Evolutionary conservation across 1,139 yeast genomes (phyloP), one percentile per base, ranked within the genome.

Genomic region (Tardiomyces digboiensis): DNA sequence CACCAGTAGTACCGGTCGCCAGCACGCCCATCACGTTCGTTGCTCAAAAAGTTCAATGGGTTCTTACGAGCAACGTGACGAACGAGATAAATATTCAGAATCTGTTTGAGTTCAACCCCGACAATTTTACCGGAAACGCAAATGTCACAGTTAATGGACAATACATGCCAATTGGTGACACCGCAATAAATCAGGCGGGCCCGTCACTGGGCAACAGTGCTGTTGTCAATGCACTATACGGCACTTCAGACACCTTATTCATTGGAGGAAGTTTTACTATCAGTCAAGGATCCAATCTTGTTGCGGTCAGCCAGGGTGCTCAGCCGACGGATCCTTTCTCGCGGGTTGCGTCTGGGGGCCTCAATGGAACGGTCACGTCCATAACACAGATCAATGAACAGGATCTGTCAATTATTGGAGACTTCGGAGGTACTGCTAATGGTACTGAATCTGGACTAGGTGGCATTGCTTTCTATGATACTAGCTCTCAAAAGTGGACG

Each of bases 101-200:
- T 2, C 57, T 91, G 38, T 86, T 89, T 59, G 97, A 91, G 63
- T 91, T 82, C 62, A 79, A 87, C 0, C 66, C 80, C 41, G 66
- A 75, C 2, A 87, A 88, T 59, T 86, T 84, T 58, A 67, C 91
- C 0, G 52, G 59, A 13, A 58, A 61, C 20, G 56, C 59, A 8
- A 26, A 26, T 8, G 33, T 16, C 2, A 54, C 61, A 10, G n/a
- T n/a, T n/a, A n/a, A n/a, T n/a, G n/a, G n/a, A n/a, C n/a, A n/a
- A n/a, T 57, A 60, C 38, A 64, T 68, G 48, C 73, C 71, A 46
- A 76, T 85, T 39, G 86, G 88, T 0, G 78, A 83, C 55, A 78
- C 93, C 0, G 66, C 84, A 0, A 65, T 89, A 43, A 86, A 86
- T 53, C 51, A 61, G n/a, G 62, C 83, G 38, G 86, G 95, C 26